Evolutionary conservation across 2,329 filamentous ascomycete species (phyloP).

Genomic region (Cladobotryum mycophilum): DNA sequence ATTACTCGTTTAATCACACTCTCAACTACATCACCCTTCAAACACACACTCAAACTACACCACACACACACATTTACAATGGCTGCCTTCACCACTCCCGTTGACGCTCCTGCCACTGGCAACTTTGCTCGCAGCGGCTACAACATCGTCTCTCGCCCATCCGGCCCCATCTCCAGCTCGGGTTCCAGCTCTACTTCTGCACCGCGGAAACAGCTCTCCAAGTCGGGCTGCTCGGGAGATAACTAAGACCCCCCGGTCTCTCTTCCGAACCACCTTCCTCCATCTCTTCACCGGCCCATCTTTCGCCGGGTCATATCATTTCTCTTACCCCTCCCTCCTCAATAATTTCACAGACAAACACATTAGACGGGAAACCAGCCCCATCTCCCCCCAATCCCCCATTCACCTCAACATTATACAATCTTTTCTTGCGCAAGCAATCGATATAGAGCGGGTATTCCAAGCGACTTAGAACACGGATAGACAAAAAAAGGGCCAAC

Average conservation of each 20-base stretch:
- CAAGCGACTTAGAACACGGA: not conserved
- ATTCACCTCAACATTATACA: no score
- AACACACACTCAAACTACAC: conserved; percentile 1
- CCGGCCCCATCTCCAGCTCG: conserved; percentile 8
- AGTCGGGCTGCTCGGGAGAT: conserved; percentile 35
- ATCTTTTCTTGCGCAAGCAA: no score
- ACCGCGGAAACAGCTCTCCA: not conserved
- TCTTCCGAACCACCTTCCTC: no score
- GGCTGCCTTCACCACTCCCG: conserved; percentile 23
- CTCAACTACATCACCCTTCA: not conserved
- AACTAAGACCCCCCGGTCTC: conserved; percentile 30
- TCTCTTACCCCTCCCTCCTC: no score
- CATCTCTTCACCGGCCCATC: no score
- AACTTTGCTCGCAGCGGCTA: conserved; percentile 39
- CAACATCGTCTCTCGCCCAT: conserved; percentile 32
- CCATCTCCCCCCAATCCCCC: no score
- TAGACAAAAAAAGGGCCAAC: not conserved
- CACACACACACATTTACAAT: conserved; percentile 17
- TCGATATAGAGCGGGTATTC: no score
- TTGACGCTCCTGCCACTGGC: conserved; percentile 24
- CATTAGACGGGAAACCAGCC: no score
- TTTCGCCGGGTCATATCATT: no score
- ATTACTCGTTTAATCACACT: not conserved
- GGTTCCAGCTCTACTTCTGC: conserved; percentile 6
- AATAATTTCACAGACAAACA: no score